Evolutionary conservation across 2,329 filamentous ascomycete species (phyloP), one percentile per base, ranked within the genome.

Genomic region (Dactylellina cionopaga): DNA sequence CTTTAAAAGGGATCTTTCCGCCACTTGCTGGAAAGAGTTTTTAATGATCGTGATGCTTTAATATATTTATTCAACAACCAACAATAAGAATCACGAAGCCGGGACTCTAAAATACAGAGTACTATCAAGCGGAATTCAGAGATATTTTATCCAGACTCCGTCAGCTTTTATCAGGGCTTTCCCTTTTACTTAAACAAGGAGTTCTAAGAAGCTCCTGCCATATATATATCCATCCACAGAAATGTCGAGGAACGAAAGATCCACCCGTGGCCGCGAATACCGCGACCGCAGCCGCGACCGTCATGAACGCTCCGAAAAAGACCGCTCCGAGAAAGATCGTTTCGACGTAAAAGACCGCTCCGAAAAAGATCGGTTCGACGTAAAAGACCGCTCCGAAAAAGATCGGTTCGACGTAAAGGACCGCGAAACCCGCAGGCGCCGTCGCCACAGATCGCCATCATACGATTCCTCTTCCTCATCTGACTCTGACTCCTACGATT

Each of bases 401-500:
- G n/a, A n/a, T n/a, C n/a, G n/a, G n/a, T n/a, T n/a, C n/a, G n/a
- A n/a, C n/a, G n/a, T n/a, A n/a, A n/a, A n/a, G n/a, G 63, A 60
- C 2, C 31, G 37, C 46, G 35, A 11, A 15, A 37, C 41, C 51
- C 56, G 51, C 19, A 59, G 68, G 24, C 35, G 49, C 25, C 49
- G 59, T n/a, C 68, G 59, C 29, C 68, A 64, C 27, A 72, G 68
- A 49, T 72, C 68, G 25, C 68, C 68, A 25, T 72, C 68, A 11
- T 72, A 72, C 68, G 59, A 65, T 29, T 72, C 68, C 4, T 65
- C 19, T 41, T 66, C 49, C 15, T 11, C 25, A 39, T 58, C 63
- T 11, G 63, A 55, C 13, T 52, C 51, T n/a, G 55, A 60, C 24
- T 63, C 47, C 10, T 64, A 65, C 51, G 52, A 51, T 31, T 71